Percentiles rank a stretch among this genome's conserved stretches.
phyloP scores from a whole-genome alignment of 805 yeast species.

The Pichia manshurica region DNA sequence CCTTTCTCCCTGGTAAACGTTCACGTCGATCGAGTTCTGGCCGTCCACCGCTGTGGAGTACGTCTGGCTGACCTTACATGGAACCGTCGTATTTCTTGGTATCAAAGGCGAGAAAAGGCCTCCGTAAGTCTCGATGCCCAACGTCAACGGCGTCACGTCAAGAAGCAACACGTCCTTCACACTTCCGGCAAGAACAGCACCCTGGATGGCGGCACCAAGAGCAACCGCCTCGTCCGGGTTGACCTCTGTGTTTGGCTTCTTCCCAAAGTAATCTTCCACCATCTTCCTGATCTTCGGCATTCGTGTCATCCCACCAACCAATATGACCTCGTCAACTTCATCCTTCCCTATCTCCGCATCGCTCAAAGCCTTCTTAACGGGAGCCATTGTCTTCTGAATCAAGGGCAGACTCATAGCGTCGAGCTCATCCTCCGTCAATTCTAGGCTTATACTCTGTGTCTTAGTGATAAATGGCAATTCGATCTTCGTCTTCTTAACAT shows the following conservation, averaged over 20 bases:
- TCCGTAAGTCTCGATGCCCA: constrained; percentile 96
- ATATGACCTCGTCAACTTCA: constrained; percentile 72
- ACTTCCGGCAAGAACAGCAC: constrained; percentile 93
- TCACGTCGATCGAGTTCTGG: constrained; percentile 89
- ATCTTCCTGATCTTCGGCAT: constrained; percentile 83
- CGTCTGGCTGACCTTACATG: constrained; percentile 88
- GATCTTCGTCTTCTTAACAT: constrained; percentile 64
- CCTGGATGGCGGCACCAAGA: constrained; percentile 97
- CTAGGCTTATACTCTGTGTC: constrained; percentile 37
- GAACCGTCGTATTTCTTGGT: constrained; percentile 87
- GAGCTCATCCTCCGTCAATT: constrained; percentile 44
- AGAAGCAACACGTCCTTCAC: constrained; percentile 85
- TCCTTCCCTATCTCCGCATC: constrained; percentile 66
- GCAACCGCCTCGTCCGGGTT: constrained; percentile 95
- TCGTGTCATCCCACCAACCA: constrained; percentile 89
- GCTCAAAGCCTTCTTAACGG: constrained; percentile 75
- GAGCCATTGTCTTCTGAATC: constrained; percentile 66
- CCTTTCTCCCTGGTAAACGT: constrained; percentile 98
- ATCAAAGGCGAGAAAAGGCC: constrained; percentile 89
- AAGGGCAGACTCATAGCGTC: constrained; percentile 48
- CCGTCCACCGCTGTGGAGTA: constrained; percentile 95
- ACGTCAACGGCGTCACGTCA: constrained; percentile 83
- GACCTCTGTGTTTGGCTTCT: constrained; percentile 83
- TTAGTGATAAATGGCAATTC: constrained; percentile 76
- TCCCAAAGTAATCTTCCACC: constrained; percentile 71